Conservation (phyloP, 192 early-diverging fungal genomes). For the Coemansia umbellata region DNA sequence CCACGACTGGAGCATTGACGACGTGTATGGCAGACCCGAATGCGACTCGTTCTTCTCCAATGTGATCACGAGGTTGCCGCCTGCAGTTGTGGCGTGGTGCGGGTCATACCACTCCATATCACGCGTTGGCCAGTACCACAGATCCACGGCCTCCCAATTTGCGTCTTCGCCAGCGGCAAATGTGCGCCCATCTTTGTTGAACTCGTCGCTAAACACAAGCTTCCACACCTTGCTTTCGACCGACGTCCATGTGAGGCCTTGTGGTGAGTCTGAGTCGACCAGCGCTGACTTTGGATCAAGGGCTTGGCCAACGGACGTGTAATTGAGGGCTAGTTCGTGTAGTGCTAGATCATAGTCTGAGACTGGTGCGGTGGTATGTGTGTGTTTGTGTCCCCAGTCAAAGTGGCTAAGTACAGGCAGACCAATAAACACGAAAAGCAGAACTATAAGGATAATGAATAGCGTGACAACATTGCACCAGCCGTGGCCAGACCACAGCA, state of each 20-base stretch:
- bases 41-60: slow-evolving; percentile 44
- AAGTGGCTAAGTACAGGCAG: slow-evolving; percentile 48
- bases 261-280: slow-evolving; percentile 49
- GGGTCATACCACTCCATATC: slow-evolving; percentile 57
- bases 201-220: slow-evolving; percentile 61
- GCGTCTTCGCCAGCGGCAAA: slow-evolving; percentile 55
- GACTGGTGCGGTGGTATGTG: slow-evolving; percentile 6
- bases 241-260: slow-evolving; percentile 33
- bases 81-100: slow-evolving; percentile 46
- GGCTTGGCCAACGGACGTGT: slow-evolving; percentile 35
- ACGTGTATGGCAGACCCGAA: slow-evolving; percentile 50
- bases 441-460: slow-evolving; percentile 31
- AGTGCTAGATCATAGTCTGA: slow-evolving; percentile 41
- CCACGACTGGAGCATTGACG: slow-evolving; percentile 62
- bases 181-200: slow-evolving; percentile 51
- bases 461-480: slow-evolving; percentile 53
- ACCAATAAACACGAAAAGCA: slow-evolving; percentile 51
- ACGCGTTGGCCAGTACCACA: slow-evolving; percentile 55
- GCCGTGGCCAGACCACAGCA: slow-evolving; percentile 50
- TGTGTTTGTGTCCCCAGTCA: slow-evolving; percentile 40
- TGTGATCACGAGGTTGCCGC: slow-evolving; percentile 52
- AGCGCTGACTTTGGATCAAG: slow-evolving; percentile 33
- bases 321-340: slow-evolving; percentile 18
- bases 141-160: slow-evolving; percentile 55
- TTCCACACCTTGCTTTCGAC: slow-evolving; percentile 46